Evolutionary conservation across 2,329 filamentous ascomycete genomes (phyloP), one percentile per base, ranked within the genome.

Genomic region (Dothideomycetes sp.): DNA sequence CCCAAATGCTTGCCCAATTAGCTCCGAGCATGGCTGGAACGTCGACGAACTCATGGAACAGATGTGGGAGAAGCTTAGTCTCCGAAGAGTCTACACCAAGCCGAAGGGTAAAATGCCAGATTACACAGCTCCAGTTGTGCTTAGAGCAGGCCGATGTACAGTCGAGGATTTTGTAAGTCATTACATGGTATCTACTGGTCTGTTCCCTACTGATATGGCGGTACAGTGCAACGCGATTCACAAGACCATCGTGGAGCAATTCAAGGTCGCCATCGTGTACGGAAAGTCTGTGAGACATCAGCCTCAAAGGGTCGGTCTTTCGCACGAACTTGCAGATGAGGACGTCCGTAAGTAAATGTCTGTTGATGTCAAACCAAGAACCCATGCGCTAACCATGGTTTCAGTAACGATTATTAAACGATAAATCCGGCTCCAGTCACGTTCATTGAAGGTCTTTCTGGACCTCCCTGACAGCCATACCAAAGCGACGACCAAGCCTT

Each of bases 281-380:
- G 91, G 91, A 51, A 91, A 89, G 61, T 95, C 88, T 41, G 89
- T 96, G 51, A 96, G 96, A 73, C 91, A 98, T 68, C 91, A 96
- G 66, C 91, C 91, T 49, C 91, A 98, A 66, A 78, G 88, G 55
- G 91, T 96, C 47, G 91, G 91, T 36, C 73, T 98, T 49, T 69
- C 75, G 38, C 91, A 98, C 61, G 86, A 94, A 69, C 72, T 98
- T 55, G 85, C 79, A 42, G 91, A 98, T 61, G 91, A 98, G 67
- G 91, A 98, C 66, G 94, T 98, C 64, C 39, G 41, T 43, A 34
- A 40, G 41, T 37, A 4, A 31, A 12, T 19, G 35, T 24, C 19
- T 12, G 34, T 16, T n/a, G n/a, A 11, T 29, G 30, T 16, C 17
- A 19, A 7, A 18, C 29, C 16, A 15, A 19, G n/a, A 36, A 24